Evolutionary conservation across 2,329 filamentous ascomycete genomes (phyloP).

Genomic region (Penicillium sp.): DNA sequence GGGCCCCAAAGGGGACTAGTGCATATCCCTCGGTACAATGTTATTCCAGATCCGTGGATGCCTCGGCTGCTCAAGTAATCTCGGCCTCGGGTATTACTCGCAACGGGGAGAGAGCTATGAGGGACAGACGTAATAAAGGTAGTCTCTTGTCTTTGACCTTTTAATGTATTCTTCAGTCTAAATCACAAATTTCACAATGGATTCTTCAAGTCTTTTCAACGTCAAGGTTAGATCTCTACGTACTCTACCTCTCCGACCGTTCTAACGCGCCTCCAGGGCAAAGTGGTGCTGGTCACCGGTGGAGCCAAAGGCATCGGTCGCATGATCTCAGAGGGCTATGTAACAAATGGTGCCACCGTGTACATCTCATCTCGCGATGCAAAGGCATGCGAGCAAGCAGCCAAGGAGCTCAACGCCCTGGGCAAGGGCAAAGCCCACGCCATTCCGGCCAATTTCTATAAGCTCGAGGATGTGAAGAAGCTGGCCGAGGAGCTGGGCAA

Average conservation of each 20-base stretch:
- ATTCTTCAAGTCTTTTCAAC: constrained; percentile 55
- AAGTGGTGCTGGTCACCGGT: constrained; percentile 52
- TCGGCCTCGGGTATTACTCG: constrained; percentile 25
- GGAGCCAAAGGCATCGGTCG: constrained; percentile 53
- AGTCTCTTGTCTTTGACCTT: neutral
- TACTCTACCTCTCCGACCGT: constrained; percentile 50
- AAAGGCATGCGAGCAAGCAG: constrained; percentile 49
- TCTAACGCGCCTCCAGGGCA: constrained; percentile 31
- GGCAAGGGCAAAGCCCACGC: constrained; percentile 53
- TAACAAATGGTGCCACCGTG: constrained; percentile 53
- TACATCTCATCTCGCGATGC: constrained; percentile 56
- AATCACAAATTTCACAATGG: constrained; percentile 43
- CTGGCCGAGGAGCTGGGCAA: constrained; percentile 51
- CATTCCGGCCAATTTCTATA: constrained; percentile 53
- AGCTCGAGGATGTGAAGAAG: constrained; percentile 51
- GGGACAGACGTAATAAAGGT: constrained; percentile 8
- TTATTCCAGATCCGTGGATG: constrained; percentile 14
- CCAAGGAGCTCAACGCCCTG: constrained; percentile 49
- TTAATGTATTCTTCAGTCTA: neutral
- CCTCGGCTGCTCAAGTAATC: constrained; percentile 26
- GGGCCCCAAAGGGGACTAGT: constrained; percentile 22
- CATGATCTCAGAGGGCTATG: constrained; percentile 55
- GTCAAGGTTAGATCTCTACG: constrained; percentile 52
- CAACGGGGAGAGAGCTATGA: constrained; percentile 10
- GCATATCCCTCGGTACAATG: constrained; percentile 6